phyloP scores from a whole-genome alignment of 129 eudicot genomes.

The Artemisia argyi region DNA sequence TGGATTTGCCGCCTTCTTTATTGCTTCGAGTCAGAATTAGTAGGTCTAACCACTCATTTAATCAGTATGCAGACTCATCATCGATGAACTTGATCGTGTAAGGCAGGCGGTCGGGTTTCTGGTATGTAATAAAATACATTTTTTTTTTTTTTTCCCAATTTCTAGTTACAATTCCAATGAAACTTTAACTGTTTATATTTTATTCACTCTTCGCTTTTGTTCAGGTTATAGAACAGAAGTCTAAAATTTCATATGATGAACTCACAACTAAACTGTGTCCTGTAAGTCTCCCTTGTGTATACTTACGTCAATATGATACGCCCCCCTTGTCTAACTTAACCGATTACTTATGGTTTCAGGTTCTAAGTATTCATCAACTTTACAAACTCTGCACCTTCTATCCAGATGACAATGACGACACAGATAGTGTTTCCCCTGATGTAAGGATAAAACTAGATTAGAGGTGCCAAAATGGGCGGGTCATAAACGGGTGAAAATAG shows the following conservation, averaged over 20 bases:
- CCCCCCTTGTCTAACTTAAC: too few relatives aligned
- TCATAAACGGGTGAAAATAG: neutral
- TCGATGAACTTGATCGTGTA: conserved; percentile 63
- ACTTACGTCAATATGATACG: neutral
- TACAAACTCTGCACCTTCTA: conserved; percentile 66
- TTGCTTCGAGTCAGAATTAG: conserved; percentile 6
- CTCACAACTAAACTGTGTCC: conserved; percentile 75
- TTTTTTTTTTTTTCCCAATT: neutral
- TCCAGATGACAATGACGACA: conserved; percentile 34
- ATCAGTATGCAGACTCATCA: conserved; percentile 72
- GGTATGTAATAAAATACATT: conserved; percentile 40
- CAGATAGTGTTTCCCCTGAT: conserved; percentile 44
- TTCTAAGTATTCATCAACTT: conserved; percentile 67
- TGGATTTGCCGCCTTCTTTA: neutral
- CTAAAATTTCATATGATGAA: conserved; percentile 63
- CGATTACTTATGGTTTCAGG: conserved; percentile 45
- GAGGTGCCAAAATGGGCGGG: neutral
- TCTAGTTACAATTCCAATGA: neutral
- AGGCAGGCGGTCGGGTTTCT: conserved; percentile 82
- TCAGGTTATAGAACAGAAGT: conserved; percentile 72
- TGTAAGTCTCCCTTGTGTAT: conserved; percentile 46
- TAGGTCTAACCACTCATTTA: conserved; percentile 24
- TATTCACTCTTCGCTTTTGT: neutral
- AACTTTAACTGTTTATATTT: neutral
- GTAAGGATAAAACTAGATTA: conserved; percentile 41